Conservation (phyloP, 345 rosid genomes). For the Luvunga scandens region DNA sequence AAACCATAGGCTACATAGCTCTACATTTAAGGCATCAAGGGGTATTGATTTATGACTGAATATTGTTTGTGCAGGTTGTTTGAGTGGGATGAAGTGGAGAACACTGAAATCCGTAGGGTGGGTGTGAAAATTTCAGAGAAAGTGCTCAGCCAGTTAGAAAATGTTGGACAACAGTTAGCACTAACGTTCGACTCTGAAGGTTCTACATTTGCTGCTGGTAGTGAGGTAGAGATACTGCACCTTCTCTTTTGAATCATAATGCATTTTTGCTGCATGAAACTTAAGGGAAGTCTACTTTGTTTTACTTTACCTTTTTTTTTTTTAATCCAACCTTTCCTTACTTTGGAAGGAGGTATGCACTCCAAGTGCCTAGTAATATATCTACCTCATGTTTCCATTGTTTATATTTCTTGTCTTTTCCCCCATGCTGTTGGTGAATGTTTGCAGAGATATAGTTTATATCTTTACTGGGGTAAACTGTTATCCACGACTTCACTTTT, state of each 20-base stretch:
- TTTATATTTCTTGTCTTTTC: not conserved
- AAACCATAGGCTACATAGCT: not conserved
- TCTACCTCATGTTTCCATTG: not conserved
- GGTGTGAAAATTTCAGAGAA: constrained; percentile 51
- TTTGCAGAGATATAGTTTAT: not conserved
- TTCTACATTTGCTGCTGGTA: constrained; percentile 70
- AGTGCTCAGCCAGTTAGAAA: constrained; percentile 48
- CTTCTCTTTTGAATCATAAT: not conserved
- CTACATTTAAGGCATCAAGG: not conserved
- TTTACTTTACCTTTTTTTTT: not conserved
- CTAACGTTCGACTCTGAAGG: constrained; percentile 67
- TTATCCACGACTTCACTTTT: not conserved
- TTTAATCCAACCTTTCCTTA: not conserved
- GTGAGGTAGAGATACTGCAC: constrained; percentile 57
- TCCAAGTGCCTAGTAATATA: not conserved
- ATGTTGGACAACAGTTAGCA: constrained; percentile 75
- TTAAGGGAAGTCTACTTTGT: not conserved
- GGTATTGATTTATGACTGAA: not conserved
- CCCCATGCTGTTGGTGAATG: not conserved
- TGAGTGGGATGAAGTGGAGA: constrained; percentile 59
- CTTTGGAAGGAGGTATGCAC: not conserved
- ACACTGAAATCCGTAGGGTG: constrained; percentile 35
- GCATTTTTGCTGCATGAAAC: not conserved
- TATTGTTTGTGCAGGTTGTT: constrained; percentile 46
- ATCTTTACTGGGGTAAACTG: not conserved